These are phyloP conservation scores for Metschnikowia matae DNA, from an alignment of 805 yeast species.

Conservation along the genomic window DNA sequence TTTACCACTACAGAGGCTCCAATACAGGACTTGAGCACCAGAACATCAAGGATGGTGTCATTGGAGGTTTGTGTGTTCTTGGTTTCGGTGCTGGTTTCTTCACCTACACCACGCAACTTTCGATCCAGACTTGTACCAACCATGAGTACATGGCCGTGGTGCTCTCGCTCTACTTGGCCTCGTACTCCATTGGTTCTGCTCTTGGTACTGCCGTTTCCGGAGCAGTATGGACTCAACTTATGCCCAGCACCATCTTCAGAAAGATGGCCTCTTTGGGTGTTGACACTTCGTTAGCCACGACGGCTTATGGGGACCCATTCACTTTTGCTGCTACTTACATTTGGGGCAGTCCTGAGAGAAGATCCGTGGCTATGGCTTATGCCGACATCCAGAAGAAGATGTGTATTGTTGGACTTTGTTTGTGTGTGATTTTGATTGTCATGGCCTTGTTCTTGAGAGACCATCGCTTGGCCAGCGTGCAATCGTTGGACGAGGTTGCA, in stretches of 20 bases:
- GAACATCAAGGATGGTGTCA: constrained; percentile 45
- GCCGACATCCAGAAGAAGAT: constrained; percentile 56
- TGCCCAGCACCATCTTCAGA: constrained; percentile 43
- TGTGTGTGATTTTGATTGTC: constrained; percentile 50
- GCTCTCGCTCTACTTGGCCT: constrained; percentile 53
- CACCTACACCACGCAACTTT: constrained; percentile 59
- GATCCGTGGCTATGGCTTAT: constrained; percentile 54
- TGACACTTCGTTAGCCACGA: constrained; percentile 24
- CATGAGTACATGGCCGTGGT: constrained; percentile 65
- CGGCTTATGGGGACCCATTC: constrained; percentile 48
- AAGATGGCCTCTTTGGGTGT: constrained; percentile 26
- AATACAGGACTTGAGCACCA: constrained; percentile 32
- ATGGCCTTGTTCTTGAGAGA: constrained; percentile 51
- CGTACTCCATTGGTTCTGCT: constrained; percentile 61
- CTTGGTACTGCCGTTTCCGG: constrained; percentile 63
- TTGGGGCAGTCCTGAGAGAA: constrained; percentile 64
- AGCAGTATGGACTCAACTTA: constrained; percentile 63
- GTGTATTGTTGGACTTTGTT: constrained; percentile 50
- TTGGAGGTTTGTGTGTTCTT: constrained; percentile 59
- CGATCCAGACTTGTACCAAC: constrained; percentile 53
- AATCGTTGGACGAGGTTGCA: constrained; percentile 23
- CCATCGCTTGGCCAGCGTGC: constrained; percentile 40
- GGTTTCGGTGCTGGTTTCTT: constrained; percentile 76
- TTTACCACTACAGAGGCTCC: constrained; percentile 53
- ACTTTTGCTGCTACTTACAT: constrained; percentile 43